Conservation (phyloP, 2,329 filamentous ascomycete genomes). For the Phoma sp. region DNA sequence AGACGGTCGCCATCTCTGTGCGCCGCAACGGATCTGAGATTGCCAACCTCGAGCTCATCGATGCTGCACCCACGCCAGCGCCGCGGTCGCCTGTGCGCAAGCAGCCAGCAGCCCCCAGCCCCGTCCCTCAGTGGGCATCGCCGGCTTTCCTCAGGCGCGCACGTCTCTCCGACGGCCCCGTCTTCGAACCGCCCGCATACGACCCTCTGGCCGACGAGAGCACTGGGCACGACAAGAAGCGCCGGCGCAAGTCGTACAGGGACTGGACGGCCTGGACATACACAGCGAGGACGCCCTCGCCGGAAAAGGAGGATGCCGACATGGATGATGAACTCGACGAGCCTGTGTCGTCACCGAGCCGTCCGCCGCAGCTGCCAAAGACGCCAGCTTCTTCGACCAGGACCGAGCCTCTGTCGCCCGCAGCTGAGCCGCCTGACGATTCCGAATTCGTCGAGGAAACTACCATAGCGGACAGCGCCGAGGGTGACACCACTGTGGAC, state of each 20-base stretch:
- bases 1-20: slow-evolving; percentile 47
- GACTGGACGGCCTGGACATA: slow-evolving; percentile 77
- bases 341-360: slow-evolving; percentile 30
- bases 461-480: slow-evolving; percentile 9
- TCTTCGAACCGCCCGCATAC: slow-evolving; percentile 65
- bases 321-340: slow-evolving; percentile 22
- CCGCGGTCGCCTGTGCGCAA: slow-evolving; percentile 31
- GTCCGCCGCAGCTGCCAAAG: slow-evolving; percentile 28
- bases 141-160: slow-evolving; percentile 77
- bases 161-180: slow-evolving; percentile 71
- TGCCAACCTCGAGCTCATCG: slow-evolving; percentile 61
- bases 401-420: slow-evolving; percentile 5
- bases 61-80: slow-evolving; percentile 38
- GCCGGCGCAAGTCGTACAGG: slow-evolving; percentile 72
- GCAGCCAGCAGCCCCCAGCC: slow-evolving; percentile 12
- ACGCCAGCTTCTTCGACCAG: slow-evolving; percentile 35
- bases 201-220: slow-evolving; percentile 71
- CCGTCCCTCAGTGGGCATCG: slow-evolving; percentile 65
- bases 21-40: slow-evolving; percentile 56
- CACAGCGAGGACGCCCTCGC: slow-evolving; percentile 72
- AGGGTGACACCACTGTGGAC: slow-evolving; percentile 13
- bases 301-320: slow-evolving; percentile 59
- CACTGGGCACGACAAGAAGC: slow-evolving; percentile 67
- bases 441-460: slow-evolving; percentile 4
- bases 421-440: background rate